phyloP scores from a whole-genome alignment of 768 basidiomycete genomes.

The Russula emetica region DNA sequence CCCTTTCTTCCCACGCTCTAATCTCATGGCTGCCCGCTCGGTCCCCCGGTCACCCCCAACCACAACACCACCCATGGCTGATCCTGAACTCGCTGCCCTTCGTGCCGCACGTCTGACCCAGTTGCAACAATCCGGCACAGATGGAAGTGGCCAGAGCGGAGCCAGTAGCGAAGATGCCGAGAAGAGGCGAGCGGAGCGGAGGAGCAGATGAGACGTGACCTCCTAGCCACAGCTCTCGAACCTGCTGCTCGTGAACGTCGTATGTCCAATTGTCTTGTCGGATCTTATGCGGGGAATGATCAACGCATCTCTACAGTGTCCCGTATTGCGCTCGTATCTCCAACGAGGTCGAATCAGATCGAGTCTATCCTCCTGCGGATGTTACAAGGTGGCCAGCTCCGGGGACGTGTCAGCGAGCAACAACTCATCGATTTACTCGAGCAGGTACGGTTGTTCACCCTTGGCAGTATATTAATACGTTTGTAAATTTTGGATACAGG shows the following conservation, averaged over 20 bases:
- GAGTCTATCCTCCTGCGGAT: constrained; percentile 74
- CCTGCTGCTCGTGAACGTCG: constrained; percentile 28
- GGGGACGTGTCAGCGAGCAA: constrained; percentile 68
- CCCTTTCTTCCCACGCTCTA: constrained; percentile 18
- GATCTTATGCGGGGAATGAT: not conserved
- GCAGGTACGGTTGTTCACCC: constrained; percentile 51
- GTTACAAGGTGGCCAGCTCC: constrained; percentile 79
- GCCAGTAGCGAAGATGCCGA: constrained; percentile 51
- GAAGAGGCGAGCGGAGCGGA: constrained; percentile 46
- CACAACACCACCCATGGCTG: constrained; percentile 28
- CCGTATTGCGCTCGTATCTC: constrained; percentile 82
- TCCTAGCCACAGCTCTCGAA: constrained; percentile 34
- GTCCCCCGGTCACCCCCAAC: constrained; percentile 2
- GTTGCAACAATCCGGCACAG: constrained; percentile 33
- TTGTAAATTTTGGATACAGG: constrained; percentile 27
- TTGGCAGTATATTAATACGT: not conserved
- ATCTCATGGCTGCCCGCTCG: not conserved
- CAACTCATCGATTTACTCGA: constrained; percentile 84
- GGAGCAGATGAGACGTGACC: constrained; percentile 69
- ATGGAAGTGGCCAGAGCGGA: constrained; percentile 32
- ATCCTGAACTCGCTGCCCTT: constrained; percentile 43
- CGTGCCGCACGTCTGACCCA: constrained; percentile 44
- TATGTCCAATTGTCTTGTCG: constrained; percentile 1
- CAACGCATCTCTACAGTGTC: constrained; percentile 54
- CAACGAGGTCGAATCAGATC: constrained; percentile 74